Percentiles rank a stretch among this genome's conserved stretches.
These are phyloP conservation scores for Coemansia asiatica DNA, from an alignment of 192 early-diverging fungal species.

Conservation along the genomic window DNA sequence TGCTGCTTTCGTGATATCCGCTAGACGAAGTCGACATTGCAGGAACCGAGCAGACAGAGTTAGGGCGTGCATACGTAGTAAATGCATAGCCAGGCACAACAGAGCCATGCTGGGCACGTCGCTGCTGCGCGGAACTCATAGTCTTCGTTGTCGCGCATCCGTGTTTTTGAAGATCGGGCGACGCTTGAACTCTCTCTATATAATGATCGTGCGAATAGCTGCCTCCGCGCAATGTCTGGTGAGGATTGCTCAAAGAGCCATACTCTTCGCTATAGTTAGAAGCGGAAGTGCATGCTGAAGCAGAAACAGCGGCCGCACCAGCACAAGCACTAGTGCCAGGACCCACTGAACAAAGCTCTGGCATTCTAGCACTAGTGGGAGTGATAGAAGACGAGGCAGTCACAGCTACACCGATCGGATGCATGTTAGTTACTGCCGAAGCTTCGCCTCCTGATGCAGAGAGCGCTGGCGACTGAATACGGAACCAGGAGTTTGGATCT, in stretches of 20 bases:
- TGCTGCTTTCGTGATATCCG: not conserved
- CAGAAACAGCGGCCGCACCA: not conserved
- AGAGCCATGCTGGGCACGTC: not conserved
- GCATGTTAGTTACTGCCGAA: not conserved
- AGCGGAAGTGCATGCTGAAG: not conserved
- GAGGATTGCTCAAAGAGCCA: not conserved
- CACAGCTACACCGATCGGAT: constrained; percentile 8
- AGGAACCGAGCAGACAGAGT: constrained; percentile 40
- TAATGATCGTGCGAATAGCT: constrained; percentile 11
- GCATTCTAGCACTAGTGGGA: constrained; percentile 32
- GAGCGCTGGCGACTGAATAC: constrained; percentile 37
- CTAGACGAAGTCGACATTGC: constrained; percentile 7
- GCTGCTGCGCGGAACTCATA: not conserved
- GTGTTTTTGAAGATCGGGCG: constrained; percentile 14
- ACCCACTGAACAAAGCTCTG: constrained; percentile 13
- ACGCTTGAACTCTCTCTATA: constrained; percentile 8
- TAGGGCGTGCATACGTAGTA: constrained; percentile 16
- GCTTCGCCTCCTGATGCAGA: constrained; percentile 2
- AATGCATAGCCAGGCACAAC: not conserved
- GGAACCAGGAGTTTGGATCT: constrained; percentile 51
- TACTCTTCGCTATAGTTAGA: constrained; percentile 15
- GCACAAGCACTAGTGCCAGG: too few relatives aligned
- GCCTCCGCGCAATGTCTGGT: constrained; percentile 5
- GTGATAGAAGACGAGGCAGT: constrained; percentile 40
- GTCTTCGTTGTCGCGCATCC: not conserved